These are phyloP conservation scores for Trichoderma koningii DNA, from an alignment of 2,329 filamentous ascomycete species.

Conservation along the genomic window DNA sequence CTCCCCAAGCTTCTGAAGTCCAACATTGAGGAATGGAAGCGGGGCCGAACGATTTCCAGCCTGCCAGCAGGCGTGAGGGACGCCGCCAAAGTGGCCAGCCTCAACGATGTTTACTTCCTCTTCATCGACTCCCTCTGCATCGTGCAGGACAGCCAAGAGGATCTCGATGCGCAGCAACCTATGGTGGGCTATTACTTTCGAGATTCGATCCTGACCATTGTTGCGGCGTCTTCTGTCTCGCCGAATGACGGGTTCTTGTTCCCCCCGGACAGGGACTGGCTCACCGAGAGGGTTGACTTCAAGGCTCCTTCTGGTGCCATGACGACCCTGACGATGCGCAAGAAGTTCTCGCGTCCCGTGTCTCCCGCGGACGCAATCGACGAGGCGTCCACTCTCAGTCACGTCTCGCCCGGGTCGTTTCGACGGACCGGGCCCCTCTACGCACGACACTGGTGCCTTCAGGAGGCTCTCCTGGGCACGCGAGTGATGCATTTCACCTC, in stretches of 20 bases:
- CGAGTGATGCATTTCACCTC: constrained; percentile 1
- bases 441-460: constrained; percentile 12
- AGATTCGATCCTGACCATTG: constrained; percentile 15
- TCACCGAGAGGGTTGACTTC: constrained; percentile 8
- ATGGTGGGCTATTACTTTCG: constrained; percentile 7
- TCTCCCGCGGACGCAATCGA: neutral
- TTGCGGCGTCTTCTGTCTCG: neutral
- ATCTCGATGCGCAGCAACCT: neutral
- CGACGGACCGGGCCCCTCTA: constrained; percentile 18
- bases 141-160: constrained; percentile 3
- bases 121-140: constrained; percentile 24
- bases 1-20: constrained; percentile 3
- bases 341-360: neutral
- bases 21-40: neutral
- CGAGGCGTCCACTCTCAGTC: neutral
- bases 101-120: constrained; percentile 5
- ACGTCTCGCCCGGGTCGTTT: neutral
- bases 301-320: constrained; percentile 1
- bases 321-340: constrained; percentile 9
- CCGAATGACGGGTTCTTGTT: constrained; percentile 1
- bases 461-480: constrained; percentile 5
- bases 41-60: neutral
- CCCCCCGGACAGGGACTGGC: constrained; percentile 15
- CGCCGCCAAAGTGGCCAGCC: neutral
- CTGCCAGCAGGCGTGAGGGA: constrained; percentile 13